Conservation (phyloP, 305 asterid genomes). For the Vinca major region DNA sequence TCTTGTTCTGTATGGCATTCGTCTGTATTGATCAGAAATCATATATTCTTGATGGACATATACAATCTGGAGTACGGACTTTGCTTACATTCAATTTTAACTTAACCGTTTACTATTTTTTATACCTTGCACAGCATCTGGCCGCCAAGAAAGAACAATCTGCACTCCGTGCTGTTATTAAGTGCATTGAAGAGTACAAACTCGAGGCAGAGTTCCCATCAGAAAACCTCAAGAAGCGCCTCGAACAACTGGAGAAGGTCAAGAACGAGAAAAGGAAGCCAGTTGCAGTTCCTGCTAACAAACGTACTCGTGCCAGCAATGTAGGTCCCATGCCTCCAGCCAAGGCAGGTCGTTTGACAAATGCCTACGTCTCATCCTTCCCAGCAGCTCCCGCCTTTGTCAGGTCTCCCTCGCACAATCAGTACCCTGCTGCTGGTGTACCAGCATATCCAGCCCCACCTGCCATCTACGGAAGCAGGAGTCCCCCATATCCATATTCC, state of each 20-base stretch:
- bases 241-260: slow-evolving; percentile 68
- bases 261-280: slow-evolving; percentile 75
- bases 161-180: slow-evolving; percentile 82
- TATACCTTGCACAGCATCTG: slow-evolving; percentile 44
- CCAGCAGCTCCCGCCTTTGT: slow-evolving; percentile 72
- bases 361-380: slow-evolving; percentile 93
- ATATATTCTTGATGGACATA: neutral
- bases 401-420: slow-evolving; percentile 75
- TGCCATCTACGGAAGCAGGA: slow-evolving; percentile 54
- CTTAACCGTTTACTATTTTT: neutral
- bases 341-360: slow-evolving; percentile 94
- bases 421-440: slow-evolving; percentile 49
- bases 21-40: neutral
- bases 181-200: slow-evolving; percentile 90
- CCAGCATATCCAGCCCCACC: slow-evolving; percentile 73
- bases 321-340: slow-evolving; percentile 99
- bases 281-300: slow-evolving; percentile 74
- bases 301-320: slow-evolving; percentile 78
- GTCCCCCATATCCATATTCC: slow-evolving; percentile 72
- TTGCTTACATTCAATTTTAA: neutral
- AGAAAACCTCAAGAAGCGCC: slow-evolving; percentile 76
- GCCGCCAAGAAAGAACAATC: slow-evolving; percentile 97
- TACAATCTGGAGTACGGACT: neutral
- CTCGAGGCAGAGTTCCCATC: slow-evolving; percentile 81
- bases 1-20: neutral